Evolutionary conservation across 345 rosid species (phyloP), one percentile per base, ranked within the genome.

Genomic region (Linum usitatissimum): DNA sequence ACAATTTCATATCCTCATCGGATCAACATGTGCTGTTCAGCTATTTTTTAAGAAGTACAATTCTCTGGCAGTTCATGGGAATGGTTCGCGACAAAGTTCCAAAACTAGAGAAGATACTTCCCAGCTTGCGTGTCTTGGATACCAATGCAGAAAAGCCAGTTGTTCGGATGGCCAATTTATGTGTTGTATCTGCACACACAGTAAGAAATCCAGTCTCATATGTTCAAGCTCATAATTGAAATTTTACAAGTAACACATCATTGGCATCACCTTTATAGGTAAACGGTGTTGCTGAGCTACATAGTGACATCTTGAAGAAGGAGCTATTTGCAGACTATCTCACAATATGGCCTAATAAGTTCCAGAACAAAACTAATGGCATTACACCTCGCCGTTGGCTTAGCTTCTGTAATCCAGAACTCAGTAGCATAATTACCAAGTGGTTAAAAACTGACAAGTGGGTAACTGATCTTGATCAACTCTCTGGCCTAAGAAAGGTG

Each of bases 341-440:
- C 64, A 85, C 96, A 59, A 48, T 92, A 60, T 92, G 96, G 96
- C 96, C 98, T 55, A 81, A 71, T 74, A 89, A 87, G 76, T 88
- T 92, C 75, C 96, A 92, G 78, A 92, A 92, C 57, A 92, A 92
- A 77, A 92, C 97, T 56, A 92, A 92, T 68, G 98, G 98, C 62
- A 85, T 92, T 55, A 92, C 98, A 65, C 97, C 98, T 68, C 95
- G 95, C 57, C 81, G 98, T 42, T 92, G 98, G 98, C 90, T 92
- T 67, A 79, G 83, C 36, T 92, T 92, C 75, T 92, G 98, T 81
- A 92, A 83, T 75, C 96, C 96, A 65, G 95, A 89, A 83, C 95
- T 92, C 53, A 87, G 98, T 81, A 75, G 76, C 69, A 84, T 92
- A 71, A 92, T 92, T 73, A 87, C 95, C 40, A 89, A 85, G 76